Base-by-base conservation (phyloP, 148 eudicot species). In the Arbutus unedo region DNA sequence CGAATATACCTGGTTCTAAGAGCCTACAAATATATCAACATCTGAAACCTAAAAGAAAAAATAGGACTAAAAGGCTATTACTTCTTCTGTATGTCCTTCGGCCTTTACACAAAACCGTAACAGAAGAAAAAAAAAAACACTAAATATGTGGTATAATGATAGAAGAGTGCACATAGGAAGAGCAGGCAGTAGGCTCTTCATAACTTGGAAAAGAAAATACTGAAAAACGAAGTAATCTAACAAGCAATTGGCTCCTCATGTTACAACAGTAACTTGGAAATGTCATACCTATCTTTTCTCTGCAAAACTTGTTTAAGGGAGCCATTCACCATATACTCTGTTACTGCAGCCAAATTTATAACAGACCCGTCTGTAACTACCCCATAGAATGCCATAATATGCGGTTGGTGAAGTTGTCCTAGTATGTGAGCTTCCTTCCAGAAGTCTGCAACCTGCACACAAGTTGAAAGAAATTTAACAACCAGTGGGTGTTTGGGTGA, bases 381-480 rank as follows among this genome's bases (percentile, higher is more conserved):
- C 51, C 91, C 88, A 75, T 89, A 89, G 55, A 89, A 81, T 19
- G 86, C 88, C 75, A 90, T 86, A 82, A 88, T 82, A 72, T 83
- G 87, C 21, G 90, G 90, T 83, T 88, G 90, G 72, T 82, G 90
- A 83, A 88, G 89, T 59, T 88, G 85, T 25, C 85, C 83, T 18
- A 90, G 82, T 81, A 90, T 85, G 66, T 76, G 86, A 70, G 92
- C 92, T 85, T 90, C 92, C 82, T 87, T 85, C 92, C 90, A 88
- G 84, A 85, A 90, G 48, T 90, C 89, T 9, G 85, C 84, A 25
- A 85, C 79, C 92, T 90, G 82, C 55, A 76, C 59, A 56, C 25
- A 51, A 60, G 47, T 2, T 6, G 43, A 81, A 19, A 76, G 21
- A 56, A 9, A n/a, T 16, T 13, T 8, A 57, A n/a, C 38, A 66